Percentiles rank a stretch among this genome's conserved stretches.
Conservation (phyloP, 257 asterid genomes). For the Petunia axillaris region DNA sequence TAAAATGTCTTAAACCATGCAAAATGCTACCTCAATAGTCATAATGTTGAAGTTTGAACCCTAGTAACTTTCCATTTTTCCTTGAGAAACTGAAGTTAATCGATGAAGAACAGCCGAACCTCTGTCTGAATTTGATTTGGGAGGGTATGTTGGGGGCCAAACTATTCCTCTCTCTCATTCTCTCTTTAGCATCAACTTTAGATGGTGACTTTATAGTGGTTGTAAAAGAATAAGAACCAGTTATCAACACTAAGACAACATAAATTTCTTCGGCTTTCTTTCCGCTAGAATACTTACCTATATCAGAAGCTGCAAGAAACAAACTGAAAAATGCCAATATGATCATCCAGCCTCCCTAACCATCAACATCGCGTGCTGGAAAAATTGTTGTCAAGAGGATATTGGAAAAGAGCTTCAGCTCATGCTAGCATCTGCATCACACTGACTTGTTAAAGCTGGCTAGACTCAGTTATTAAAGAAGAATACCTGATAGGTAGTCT, state of each 20-base stretch:
- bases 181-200: background rate
- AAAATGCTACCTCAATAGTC: background rate
- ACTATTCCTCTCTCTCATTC: background rate
- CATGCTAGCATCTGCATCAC: background rate
- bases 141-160: background rate
- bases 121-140: background rate
- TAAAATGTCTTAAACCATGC: background rate
- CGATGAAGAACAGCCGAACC: background rate
- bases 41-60: background rate
- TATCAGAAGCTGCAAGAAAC: background rate
- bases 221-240: background rate
- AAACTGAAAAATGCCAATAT: background rate
- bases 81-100: background rate
- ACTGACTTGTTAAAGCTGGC: background rate
- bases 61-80: background rate
- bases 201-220: background rate
- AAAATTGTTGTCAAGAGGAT: background rate
- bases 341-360: background rate
- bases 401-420: background rate
- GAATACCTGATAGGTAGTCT: conserved; percentile 5
- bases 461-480: background rate
- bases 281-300: background rate
- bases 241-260: background rate
- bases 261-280: background rate
- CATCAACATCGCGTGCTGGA: background rate